Evolutionary conservation across 306 rosid genomes (phyloP).

Genomic region (Castanea crenata): DNA sequence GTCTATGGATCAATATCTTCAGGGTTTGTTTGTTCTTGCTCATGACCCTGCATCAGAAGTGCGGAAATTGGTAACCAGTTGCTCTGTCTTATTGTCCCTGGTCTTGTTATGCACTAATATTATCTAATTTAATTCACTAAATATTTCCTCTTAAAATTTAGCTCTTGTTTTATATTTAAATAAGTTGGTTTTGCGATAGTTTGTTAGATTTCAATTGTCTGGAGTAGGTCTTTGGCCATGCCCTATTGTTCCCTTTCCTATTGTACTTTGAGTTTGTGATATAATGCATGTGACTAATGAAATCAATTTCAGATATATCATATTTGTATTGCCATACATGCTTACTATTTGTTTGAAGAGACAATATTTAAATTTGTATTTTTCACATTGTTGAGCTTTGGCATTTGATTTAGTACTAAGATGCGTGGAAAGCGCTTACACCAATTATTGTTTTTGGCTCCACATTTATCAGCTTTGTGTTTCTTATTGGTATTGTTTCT

Average conservation of each 20-base stretch:
- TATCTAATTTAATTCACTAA: constrained; percentile 8
- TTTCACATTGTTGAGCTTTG: background rate
- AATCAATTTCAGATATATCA: constrained; percentile 3
- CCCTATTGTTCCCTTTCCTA: constrained; percentile 1
- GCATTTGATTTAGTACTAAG: background rate
- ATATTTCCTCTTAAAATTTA: constrained; percentile 14
- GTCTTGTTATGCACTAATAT: constrained; percentile 6
- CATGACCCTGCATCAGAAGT: constrained; percentile 79
- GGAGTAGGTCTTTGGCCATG: background rate
- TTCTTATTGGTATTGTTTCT: background rate
- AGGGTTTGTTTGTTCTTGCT: constrained; percentile 89
- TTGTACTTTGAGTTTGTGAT: constrained; percentile 7
- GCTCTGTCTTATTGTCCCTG: constrained; percentile 3
- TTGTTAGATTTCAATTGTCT: background rate
- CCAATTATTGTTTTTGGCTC: background rate
- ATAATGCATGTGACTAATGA: background rate
- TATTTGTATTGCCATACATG: background rate
- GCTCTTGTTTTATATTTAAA: constrained; percentile 16
- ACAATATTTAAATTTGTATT: background rate
- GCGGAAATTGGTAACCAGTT: constrained; percentile 78
- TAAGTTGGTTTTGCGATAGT: background rate
- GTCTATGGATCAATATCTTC: constrained; percentile 94
- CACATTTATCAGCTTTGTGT: background rate
- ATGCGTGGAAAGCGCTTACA: background rate
- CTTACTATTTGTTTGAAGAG: background rate